Conservation (phyloP, 495 filamentous ascomycete species). For the Aspergillus mulundensis region DNA sequence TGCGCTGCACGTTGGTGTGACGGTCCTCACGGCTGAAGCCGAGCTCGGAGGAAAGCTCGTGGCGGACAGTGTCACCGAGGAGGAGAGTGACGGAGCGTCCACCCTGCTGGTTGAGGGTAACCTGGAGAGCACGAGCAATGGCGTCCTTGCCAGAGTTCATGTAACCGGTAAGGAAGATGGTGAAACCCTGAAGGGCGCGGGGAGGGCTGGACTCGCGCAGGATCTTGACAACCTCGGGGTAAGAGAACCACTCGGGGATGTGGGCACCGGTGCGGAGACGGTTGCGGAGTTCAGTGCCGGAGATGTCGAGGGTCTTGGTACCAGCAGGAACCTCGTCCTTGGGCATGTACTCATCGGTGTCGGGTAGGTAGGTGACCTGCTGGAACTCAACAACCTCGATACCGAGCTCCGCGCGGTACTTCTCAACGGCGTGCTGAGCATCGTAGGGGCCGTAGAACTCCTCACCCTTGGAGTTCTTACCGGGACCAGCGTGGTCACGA, state of each 20-base stretch:
- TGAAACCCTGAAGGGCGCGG: conserved; percentile 88
- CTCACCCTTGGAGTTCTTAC: conserved; percentile 91
- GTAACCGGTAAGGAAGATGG: conserved; percentile 96
- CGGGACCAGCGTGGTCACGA: conserved; percentile 94
- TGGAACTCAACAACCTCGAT: conserved; percentile 99
- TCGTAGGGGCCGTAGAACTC: conserved; percentile 99
- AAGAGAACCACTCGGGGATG: conserved; percentile 99
- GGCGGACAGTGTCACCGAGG: conserved; percentile 89
- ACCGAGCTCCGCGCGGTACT: conserved; percentile 91
- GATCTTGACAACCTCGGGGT: conserved; percentile 96
- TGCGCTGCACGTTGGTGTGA: conserved; percentile 92
- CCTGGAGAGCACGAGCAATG: conserved; percentile 90
- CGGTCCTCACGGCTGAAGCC: conserved; percentile 93
- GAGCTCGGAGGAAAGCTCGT: conserved; percentile 89
- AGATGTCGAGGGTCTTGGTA: conserved; percentile 91
- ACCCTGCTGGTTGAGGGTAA: conserved; percentile 97
- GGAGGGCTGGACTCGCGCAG: conserved; percentile 92
- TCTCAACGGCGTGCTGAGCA: conserved; percentile 95
- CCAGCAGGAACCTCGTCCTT: conserved; percentile 82
- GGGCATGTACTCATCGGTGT: conserved; percentile 92
- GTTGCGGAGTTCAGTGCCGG: conserved; percentile 88
- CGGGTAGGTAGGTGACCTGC: conserved; percentile 97
- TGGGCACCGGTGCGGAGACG: conserved; percentile 85
- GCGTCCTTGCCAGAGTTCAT: conserved; percentile 96
- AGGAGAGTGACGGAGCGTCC: conserved; percentile 91